Evolutionary conservation across 768 basidiomycete genomes (phyloP), one percentile per base, ranked within the genome.

Genomic region (Sutorius australiensis): DNA sequence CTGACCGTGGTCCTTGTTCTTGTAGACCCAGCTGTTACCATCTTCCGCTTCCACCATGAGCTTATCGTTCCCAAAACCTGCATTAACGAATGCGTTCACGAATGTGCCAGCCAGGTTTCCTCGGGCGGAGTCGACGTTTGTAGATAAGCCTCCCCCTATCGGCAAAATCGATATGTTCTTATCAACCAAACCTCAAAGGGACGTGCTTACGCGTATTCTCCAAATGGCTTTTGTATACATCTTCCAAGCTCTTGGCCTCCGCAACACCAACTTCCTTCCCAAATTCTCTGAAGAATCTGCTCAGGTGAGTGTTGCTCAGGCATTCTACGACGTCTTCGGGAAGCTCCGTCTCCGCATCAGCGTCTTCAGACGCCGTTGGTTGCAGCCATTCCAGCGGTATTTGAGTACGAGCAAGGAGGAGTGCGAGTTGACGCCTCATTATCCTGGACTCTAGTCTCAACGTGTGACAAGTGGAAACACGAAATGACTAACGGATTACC

Each of bases 41-140:
- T 97, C 95, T 54, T 93, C 90, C 1, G 94, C 95, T 65, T 87
- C 88, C 6, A 95, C 93, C 92, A 99, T 95, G 49, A 99, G 80
- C 68, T 97, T 98, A 70, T 99, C 97, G 67, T 99, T 99, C 21
- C 93, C 94, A 65, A 95, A 99, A 0, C 95, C 97, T 40, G 94
- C 95, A 64, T 99, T 99, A 48, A 98, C 95, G 55, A 98, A 99
- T 1, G 94, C 97, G 64, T 99, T 98, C 57, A 99, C 97, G 58
- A 98, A 98, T 1, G 95, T 97, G 3, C 93, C 91, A 0, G 97
- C 95, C 53, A 98, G 73, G 71, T 98, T 98, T 40, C 87, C 93
- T 53, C 90, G 81, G 21, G 97, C 95, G 6, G 95, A 97, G 64
- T 98, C 95, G 44, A 97, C 85, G 54, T 84, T 89, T 0, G 87